These are phyloP conservation scores for Fusarium drepaniforme DNA, from an alignment of 2,329 filamentous ascomycete species.

Conservation along the genomic window DNA sequence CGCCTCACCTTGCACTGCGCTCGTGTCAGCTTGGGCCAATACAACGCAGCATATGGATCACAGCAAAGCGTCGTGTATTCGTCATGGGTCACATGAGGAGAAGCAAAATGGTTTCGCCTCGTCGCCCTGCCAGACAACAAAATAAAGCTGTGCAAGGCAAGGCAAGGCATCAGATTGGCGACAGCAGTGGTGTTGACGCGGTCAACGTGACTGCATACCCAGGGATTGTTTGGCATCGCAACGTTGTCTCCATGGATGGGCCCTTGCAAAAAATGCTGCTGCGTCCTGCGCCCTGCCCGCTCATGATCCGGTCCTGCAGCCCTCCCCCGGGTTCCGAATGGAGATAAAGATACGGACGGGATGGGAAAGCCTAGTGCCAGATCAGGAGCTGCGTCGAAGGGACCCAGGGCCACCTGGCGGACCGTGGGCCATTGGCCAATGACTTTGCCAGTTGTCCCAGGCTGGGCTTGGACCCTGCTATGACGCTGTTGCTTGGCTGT, in stretches of 20 bases:
- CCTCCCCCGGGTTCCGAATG: constrained; percentile 33
- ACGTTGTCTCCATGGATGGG: constrained; percentile 25
- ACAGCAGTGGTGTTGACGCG: constrained; percentile 5
- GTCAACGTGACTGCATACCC: constrained; percentile 29
- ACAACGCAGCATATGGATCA: background rate
- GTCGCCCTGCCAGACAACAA: constrained; percentile 26
- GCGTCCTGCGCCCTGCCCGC: constrained; percentile 19
- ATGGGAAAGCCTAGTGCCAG: constrained; percentile 31
- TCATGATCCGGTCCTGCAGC: constrained; percentile 25
- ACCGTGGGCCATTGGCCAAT: constrained; percentile 36
- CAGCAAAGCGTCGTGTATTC: constrained; percentile 14
- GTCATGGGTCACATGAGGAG: constrained; percentile 31
- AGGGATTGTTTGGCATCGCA: constrained; percentile 17
- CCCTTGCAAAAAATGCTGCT: constrained; percentile 10
- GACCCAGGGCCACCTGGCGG: constrained; percentile 11
- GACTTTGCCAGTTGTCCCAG: background rate
- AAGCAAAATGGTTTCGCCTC: constrained; percentile 12
- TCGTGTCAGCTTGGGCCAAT: background rate
- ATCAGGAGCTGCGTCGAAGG: constrained; percentile 16
- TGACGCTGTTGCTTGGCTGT: constrained; percentile 21
- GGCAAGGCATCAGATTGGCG: constrained; percentile 3
- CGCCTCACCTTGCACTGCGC: constrained; percentile 20
- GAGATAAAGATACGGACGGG: constrained; percentile 24
- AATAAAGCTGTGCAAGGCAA: constrained; percentile 12
- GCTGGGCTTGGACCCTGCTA: constrained; percentile 25